Percentiles rank a stretch among this genome's conserved stretches.
phyloP scores from a whole-genome alignment of 768 basidiomycete genomes.

The Clathrus columnatus region DNA sequence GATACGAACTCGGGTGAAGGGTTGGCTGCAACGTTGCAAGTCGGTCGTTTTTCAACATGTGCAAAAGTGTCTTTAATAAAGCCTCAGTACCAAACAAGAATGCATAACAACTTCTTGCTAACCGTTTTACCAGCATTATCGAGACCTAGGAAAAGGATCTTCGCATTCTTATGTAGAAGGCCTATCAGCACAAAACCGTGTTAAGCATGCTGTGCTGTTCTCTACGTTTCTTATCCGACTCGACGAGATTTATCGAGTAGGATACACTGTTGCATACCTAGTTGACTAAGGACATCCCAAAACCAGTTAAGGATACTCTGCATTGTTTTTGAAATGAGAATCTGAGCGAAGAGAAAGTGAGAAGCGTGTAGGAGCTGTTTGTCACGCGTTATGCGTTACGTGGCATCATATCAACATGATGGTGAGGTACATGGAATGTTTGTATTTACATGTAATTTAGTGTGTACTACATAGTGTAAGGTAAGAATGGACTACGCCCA shows the following conservation, averaged over 20 bases:
- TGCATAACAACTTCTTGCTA: slow-evolving; percentile 18
- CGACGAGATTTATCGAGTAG: background rate
- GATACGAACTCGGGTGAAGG: slow-evolving; percentile 85
- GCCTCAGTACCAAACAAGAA: background rate
- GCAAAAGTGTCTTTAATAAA: slow-evolving; percentile 71
- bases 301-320: slow-evolving; percentile 88
- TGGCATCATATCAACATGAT: background rate
- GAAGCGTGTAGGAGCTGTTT: background rate
- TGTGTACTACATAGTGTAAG: slow-evolving; percentile 26
- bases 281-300: slow-evolving; percentile 89
- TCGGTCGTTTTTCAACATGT: slow-evolving; percentile 99
- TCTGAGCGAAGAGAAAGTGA: background rate
- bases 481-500: slow-evolving; percentile 68
- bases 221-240: background rate
- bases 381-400: background rate
- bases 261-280: slow-evolving; percentile 49
- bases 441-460: background rate
- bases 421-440: background rate
- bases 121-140: slow-evolving; percentile 99
- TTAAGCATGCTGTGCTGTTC: slow-evolving; percentile 4
- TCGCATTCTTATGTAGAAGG: slow-evolving; percentile 94
- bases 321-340: background rate
- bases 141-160: slow-evolving; percentile 97
- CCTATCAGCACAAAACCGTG: slow-evolving; percentile 36
- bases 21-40: slow-evolving; percentile 97